These are phyloP conservation scores for Bipolaris sorokiniana DNA, from an alignment of 2,329 filamentous ascomycete genomes.

Conservation along the genomic window DNA sequence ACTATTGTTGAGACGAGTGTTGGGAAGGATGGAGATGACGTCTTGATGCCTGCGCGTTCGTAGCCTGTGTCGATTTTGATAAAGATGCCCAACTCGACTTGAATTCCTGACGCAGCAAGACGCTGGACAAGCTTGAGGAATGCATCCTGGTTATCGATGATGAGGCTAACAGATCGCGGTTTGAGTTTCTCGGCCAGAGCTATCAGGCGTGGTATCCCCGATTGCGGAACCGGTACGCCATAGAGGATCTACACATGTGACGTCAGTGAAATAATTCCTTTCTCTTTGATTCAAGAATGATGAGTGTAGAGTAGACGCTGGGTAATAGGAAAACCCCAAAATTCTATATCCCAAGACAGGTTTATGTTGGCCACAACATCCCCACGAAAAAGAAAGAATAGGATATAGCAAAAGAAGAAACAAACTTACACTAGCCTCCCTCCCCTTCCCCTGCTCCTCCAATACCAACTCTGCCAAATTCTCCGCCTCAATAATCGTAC, in stretches of 20 bases:
- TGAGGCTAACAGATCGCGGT: constrained; percentile 63
- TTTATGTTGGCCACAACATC: neutral
- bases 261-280: neutral
- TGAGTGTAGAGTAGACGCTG: no score
- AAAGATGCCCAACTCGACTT: constrained; percentile 60
- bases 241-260: constrained; percentile 64
- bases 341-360: no score
- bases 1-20: constrained; percentile 58
- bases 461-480: constrained; percentile 66
- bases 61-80: constrained; percentile 79
- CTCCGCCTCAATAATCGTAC: constrained; percentile 77
- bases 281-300: neutral
- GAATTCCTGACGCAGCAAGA: constrained; percentile 37
- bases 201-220: constrained; percentile 65
- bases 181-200: constrained; percentile 61
- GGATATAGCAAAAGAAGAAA: neutral
- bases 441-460: constrained; percentile 61
- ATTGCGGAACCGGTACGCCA: constrained; percentile 70
- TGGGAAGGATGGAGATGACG: constrained; percentile 55
- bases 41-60: constrained; percentile 70
- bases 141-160: constrained; percentile 69
- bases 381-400: neutral
- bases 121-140: constrained; percentile 51
- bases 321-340: neutral
- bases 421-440: constrained; percentile 63